These are phyloP conservation scores for Cryphonectria japonica DNA, from an alignment of 2,329 filamentous ascomycete species.

Conservation along the genomic window DNA sequence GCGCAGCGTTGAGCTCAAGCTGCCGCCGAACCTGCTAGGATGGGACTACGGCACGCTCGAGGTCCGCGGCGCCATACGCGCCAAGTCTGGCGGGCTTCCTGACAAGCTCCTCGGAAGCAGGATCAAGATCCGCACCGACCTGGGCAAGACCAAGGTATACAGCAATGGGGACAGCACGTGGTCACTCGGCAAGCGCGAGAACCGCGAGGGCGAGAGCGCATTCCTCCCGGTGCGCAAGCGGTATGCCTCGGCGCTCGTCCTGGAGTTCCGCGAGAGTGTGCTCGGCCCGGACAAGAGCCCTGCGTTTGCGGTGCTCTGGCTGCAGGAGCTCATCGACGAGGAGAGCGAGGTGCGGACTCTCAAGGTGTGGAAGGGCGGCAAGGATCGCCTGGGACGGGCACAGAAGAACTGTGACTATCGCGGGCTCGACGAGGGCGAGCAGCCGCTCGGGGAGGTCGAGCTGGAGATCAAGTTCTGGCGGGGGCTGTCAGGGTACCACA, in stretches of 20 bases:
- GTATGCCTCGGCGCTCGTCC: constrained; percentile 59
- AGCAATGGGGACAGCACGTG: constrained; percentile 53
- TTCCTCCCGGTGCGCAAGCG: constrained; percentile 63
- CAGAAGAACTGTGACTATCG: constrained; percentile 41
- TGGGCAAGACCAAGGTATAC: constrained; percentile 63
- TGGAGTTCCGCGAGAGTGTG: constrained; percentile 63
- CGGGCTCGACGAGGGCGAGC: constrained; percentile 56
- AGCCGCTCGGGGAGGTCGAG: constrained; percentile 59
- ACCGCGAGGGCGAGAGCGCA: constrained; percentile 42
- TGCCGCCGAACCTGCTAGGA: constrained; percentile 62
- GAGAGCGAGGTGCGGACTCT: constrained; percentile 62
- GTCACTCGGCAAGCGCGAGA: constrained; percentile 51
- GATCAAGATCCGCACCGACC: constrained; percentile 62
- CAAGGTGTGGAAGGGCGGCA: constrained; percentile 68
- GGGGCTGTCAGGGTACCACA: constrained; percentile 64
- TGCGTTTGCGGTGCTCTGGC: constrained; percentile 69
- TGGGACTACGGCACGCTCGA: constrained; percentile 76
- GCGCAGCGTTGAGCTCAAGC: constrained; percentile 67
- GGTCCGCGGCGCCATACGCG: constrained; percentile 56
- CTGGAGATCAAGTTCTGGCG: constrained; percentile 63
- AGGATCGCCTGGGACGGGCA: constrained; percentile 48
- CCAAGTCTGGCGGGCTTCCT: constrained; percentile 47
- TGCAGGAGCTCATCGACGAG: constrained; percentile 71
- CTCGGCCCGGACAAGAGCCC: constrained; percentile 57
- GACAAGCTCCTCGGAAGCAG: constrained; percentile 52